Percentiles rank a stretch among this genome's conserved stretches.
phyloP scores from a whole-genome alignment of 2,329 filamentous ascomycete genomes.

The Rutstroemia sp. region DNA sequence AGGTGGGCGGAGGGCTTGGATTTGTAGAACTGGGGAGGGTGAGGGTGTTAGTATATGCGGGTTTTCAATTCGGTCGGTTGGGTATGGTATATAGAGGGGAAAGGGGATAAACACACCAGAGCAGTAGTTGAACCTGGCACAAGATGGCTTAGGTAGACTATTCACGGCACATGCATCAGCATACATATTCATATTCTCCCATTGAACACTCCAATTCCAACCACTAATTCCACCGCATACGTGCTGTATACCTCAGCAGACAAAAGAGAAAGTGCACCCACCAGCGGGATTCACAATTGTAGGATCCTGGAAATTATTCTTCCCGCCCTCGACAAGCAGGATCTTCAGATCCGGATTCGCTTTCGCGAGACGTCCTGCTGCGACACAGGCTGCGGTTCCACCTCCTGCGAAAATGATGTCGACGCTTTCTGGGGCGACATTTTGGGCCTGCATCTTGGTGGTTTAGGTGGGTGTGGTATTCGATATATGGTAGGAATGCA shows the following conservation, averaged over 20 bases:
- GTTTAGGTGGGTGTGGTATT: not conserved
- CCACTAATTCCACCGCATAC: too few relatives aligned
- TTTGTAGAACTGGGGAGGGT: conserved; percentile 46
- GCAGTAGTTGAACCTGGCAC: conserved; percentile 41
- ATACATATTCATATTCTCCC: conserved; percentile 14
- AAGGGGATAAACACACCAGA: conserved; percentile 17
- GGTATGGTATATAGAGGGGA: not conserved
- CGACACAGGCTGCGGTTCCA: conserved; percentile 41
- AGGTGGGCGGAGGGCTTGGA: conserved; percentile 39
- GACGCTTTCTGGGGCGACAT: conserved; percentile 32
- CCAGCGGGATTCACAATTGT: conserved; percentile 41
- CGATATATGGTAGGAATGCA: not conserved
- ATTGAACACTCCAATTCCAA: too few relatives aligned
- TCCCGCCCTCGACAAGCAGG: conserved; percentile 46
- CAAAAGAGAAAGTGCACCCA: too few relatives aligned
- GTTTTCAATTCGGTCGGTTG: too few relatives aligned
- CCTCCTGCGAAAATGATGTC: conserved; percentile 46
- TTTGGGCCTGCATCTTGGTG: conserved; percentile 23
- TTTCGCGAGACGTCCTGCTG: conserved; percentile 43
- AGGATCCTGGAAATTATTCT: conserved; percentile 44
- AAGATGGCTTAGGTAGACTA: conserved; percentile 40
- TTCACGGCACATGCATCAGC: not conserved
- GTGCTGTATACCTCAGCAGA: too few relatives aligned
- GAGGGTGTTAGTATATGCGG: too few relatives aligned
- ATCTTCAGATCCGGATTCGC: conserved; percentile 42